Base-by-base conservation (phyloP, 441 rosid genomes). In the Brassica balearica region DNA sequence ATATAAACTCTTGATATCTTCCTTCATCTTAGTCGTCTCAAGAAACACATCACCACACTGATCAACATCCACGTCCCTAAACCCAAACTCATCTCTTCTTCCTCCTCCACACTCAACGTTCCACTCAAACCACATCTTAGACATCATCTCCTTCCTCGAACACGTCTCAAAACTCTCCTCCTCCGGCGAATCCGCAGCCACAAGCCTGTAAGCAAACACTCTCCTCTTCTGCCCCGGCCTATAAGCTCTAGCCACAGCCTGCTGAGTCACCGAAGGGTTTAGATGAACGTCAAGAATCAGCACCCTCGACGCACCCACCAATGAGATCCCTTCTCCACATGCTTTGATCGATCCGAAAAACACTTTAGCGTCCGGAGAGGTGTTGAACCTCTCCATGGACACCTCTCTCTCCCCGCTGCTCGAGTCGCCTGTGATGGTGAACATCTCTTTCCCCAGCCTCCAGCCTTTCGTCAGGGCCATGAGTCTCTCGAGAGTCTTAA, bases 101-200 rank as follows among this genome's bases (percentile, higher is more conserved):
- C 85, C 81, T 8, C 92, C 90, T 19, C 36, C 65, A 60, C 87
- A 76, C n/a, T 81, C 85, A 75, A 89, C 87, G 2, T 89, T 87
- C 99, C 97, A 95, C 67, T 95, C 99, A 19, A 95, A 95, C 98
- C 97, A 95, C 91, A 89, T 83, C 79, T 92, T 92, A 2, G 98
- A 83, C 56, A 93, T 88, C 32, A 86, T 78, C 82, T 95, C 98
- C 80, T 95, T 95, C 63, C 85, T 80, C 70, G 82, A 89, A 84
- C 94, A 92, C 6, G 89, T 89, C 17, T 11, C 38, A 53, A 92
- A 87, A 73, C 86, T 88, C 65, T 88, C 95, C 74, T 90, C 92
- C 58, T 93, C 99, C 0, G 92, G 96, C 9, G 97, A 89, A 73
- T 88, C 91, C 0, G 91, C 92, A 53, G 97, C 93, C 1, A 92